Evolutionary conservation across 179 eudicot species (phyloP).

Genomic region (Silene noctiflora): DNA sequence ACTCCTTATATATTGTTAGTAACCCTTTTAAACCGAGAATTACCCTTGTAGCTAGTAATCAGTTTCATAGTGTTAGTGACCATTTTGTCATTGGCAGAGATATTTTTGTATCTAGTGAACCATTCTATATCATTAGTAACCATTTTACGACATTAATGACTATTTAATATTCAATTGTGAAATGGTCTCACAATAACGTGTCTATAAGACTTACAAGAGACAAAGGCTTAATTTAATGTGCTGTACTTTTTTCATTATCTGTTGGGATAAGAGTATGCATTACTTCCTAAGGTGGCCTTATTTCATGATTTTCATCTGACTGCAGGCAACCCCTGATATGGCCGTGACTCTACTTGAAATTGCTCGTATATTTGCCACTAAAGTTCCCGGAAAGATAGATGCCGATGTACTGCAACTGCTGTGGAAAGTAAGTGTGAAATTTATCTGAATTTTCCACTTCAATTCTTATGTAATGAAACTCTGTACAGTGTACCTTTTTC

Average conservation of each 20-base stretch:
- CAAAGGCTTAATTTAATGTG: background rate
- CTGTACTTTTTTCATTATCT: background rate
- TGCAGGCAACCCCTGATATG: constrained; percentile 98
- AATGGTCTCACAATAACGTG: background rate
- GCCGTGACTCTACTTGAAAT: constrained; percentile 98
- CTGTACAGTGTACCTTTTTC: background rate
- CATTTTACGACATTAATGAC: background rate
- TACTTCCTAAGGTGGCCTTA: constrained; percentile 12
- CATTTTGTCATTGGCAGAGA: background rate
- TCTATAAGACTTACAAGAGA: background rate
- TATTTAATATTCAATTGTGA: background rate
- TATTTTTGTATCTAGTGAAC: background rate
- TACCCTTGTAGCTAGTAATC: background rate
- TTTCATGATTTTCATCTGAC: constrained; percentile 14
- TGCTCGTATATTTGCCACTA: constrained; percentile 95
- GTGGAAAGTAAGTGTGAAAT: constrained; percentile 75
- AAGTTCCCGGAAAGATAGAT: constrained; percentile 99
- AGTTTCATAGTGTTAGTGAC: background rate
- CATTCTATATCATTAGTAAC: background rate
- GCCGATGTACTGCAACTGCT: constrained; percentile 96
- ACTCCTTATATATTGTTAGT: background rate
- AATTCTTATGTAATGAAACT: background rate
- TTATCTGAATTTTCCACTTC: background rate
- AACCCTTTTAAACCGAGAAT: background rate
- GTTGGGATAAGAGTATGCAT: background rate